Base-by-base conservation (phyloP, 257 asterid genomes). In the Petrea volubilis region DNA sequence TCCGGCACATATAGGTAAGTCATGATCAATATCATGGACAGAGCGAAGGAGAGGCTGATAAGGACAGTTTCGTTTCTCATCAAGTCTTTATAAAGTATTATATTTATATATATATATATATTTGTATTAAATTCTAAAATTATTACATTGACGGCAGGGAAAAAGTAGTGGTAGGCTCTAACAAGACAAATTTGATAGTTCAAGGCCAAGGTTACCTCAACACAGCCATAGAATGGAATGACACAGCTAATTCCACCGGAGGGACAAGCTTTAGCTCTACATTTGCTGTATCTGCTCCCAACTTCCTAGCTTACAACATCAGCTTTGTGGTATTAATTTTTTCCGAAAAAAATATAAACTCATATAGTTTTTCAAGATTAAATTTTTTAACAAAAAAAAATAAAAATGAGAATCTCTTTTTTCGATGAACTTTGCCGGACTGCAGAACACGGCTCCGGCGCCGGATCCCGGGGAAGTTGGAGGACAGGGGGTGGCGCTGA, bases 161-260 rank as follows among this genome's bases (percentile, higher is more conserved):
- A 79, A 93, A 93, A 66, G 83, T 93, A 68, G 82, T 57, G 18
- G 86, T 91, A 46, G 77, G 13, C 52, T 40, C 74, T 0, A 89
- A 56, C 86, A 93, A 93, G 78, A 85, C 74, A 12, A 93, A 87
- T 62, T 31, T 93, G 79, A 87, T 93, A 78, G 31, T 93, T 25
- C 73, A 87, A 81, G 98, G 98, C 0, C 86, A 86, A 74, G 98
- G 97, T 33, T 85, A 86, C 69, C 80, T 44, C 59, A 85, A 78
- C 77, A 93, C 96, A 1, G 71, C 74, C 66, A 79, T 93, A 53
- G 74, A 77, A 29, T 93, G 97, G 98, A 91, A 93, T 38, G 98
- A 91, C 82, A 91, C 96, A 2, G 87, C 92, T 3, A 85, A 86
- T 79, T 91, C 98, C 17, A 79, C 91, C 0, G 97, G 97, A 29